These are phyloP conservation scores for Colletotrichum sp. DNA, from an alignment of 2,329 filamentous ascomycete species.

Conservation along the genomic window DNA sequence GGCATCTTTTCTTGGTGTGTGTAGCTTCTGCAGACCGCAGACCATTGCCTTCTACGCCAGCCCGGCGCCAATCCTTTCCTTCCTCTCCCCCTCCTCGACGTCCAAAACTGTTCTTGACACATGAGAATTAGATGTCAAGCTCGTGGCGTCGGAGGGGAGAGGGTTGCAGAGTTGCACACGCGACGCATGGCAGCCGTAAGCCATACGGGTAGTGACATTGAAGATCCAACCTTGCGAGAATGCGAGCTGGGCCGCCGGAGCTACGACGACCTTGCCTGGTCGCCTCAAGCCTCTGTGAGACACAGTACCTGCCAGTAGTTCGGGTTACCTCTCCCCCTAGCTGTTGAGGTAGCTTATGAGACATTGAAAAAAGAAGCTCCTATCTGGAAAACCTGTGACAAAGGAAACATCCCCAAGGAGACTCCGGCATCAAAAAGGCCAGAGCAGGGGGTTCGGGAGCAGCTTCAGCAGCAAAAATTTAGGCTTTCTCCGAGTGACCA, in stretches of 20 bases:
- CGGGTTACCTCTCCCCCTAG: neutral
- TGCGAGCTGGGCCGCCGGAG: neutral
- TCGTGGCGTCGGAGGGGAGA: neutral
- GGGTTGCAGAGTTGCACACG: neutral
- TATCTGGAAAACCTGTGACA: neutral
- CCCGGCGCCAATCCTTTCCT: neutral
- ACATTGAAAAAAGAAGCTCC: neutral
- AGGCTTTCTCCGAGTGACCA: neutral
- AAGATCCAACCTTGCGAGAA: neutral
- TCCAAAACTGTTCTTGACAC: neutral
- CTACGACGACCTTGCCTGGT: neutral
- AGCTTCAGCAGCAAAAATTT: neutral
- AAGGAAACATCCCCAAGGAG: neutral
- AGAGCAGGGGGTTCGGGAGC: neutral
- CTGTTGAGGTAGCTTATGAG: neutral
- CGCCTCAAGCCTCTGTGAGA: neutral
- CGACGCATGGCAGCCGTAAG: neutral
- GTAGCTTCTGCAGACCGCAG: neutral
- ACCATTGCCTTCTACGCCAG: neutral
- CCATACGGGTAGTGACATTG: neutral
- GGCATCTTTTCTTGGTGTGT: neutral
- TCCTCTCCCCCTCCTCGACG: neutral
- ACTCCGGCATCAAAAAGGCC: neutral
- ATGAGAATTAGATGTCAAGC: neutral
- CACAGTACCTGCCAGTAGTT: neutral